A percentile compares a stretch with the other conserved stretches of the same genome.
These are phyloP conservation scores for Xerocomellus dryophilus DNA, from an alignment of 768 basidiomycete genomes.

Conservation along the genomic window DNA sequence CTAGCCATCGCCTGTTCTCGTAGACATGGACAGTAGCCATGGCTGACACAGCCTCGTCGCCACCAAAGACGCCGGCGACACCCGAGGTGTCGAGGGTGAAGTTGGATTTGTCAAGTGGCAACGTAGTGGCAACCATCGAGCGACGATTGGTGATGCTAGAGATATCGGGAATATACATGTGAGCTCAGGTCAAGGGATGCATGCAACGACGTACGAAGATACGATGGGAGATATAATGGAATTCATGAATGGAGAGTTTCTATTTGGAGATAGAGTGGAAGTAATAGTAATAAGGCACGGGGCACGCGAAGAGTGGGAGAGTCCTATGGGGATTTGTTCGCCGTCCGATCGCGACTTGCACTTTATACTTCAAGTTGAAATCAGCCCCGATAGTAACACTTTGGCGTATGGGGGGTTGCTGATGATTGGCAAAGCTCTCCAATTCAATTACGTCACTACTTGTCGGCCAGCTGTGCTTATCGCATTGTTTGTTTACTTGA, in stretches of 20 bases:
- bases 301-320: neutral
- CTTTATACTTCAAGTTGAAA: no score
- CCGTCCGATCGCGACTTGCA: no score
- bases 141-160: slow-evolving; percentile 15
- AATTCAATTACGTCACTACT: no score
- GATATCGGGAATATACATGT: slow-evolving; percentile 23
- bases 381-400: no score
- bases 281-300: neutral
- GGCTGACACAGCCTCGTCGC: slow-evolving; percentile 38
- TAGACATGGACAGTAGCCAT: slow-evolving; percentile 38
- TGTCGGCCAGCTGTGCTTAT: no score
- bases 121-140: slow-evolving; percentile 8
- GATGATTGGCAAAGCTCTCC: no score
- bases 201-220: slow-evolving; percentile 7
- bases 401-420: no score
- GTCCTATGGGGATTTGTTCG: no score
- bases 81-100: slow-evolving; percentile 33
- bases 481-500: no score
- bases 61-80: slow-evolving; percentile 38
- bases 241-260: no score
- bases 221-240: no score
- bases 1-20: slow-evolving; percentile 33
- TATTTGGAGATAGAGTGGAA: slow-evolving; percentile 5
- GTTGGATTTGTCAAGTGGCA: slow-evolving; percentile 18
- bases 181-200: neutral